Percentiles rank a stretch among this genome's conserved stretches.
These are phyloP conservation scores for Hanseniaspora lindneri DNA, from an alignment of 805 yeast species.

Conservation along the genomic window DNA sequence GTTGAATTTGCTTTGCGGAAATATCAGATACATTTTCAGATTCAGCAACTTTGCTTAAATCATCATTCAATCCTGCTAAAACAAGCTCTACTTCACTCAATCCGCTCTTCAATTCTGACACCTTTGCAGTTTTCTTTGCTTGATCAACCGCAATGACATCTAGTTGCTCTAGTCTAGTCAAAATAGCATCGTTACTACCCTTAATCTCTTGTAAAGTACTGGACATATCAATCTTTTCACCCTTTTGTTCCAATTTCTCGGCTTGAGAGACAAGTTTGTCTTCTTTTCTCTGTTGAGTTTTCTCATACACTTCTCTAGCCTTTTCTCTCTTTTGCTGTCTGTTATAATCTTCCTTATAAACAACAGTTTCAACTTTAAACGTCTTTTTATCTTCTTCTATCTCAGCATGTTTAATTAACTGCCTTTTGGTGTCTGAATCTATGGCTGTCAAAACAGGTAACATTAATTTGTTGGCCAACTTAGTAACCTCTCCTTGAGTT, in stretches of 20 bases:
- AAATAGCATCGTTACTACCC: constrained; percentile 27
- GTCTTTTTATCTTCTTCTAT: constrained; percentile 29
- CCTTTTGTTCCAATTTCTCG: background rate
- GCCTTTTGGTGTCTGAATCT: constrained; percentile 53
- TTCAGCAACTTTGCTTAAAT: background rate
- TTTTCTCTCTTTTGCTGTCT: constrained; percentile 32
- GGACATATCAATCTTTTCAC: background rate
- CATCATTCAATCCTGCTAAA: constrained; percentile 18
- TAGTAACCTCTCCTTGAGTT: constrained; percentile 62
- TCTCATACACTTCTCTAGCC: constrained; percentile 38
- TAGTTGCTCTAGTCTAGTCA: constrained; percentile 32
- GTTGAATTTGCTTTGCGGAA: constrained; percentile 24
- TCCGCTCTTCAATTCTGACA: constrained; percentile 29
- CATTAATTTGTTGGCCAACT: constrained; percentile 67
- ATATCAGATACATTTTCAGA: constrained; percentile 24
- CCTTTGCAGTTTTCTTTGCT: constrained; percentile 28
- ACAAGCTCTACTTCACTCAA: constrained; percentile 26
- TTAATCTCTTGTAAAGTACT: constrained; percentile 20
- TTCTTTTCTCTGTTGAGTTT: constrained; percentile 25
- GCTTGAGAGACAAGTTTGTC: constrained; percentile 22
- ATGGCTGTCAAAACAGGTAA: constrained; percentile 73
- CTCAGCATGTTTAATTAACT: constrained; percentile 47
- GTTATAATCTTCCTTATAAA: constrained; percentile 28
- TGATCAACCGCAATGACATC: constrained; percentile 32
- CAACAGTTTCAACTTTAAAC: constrained; percentile 22